Percentiles rank a stretch among this genome's conserved stretches.
phyloP scores from a whole-genome alignment of 2,329 filamentous ascomycete genomes.

The Trichoderma sp. region DNA sequence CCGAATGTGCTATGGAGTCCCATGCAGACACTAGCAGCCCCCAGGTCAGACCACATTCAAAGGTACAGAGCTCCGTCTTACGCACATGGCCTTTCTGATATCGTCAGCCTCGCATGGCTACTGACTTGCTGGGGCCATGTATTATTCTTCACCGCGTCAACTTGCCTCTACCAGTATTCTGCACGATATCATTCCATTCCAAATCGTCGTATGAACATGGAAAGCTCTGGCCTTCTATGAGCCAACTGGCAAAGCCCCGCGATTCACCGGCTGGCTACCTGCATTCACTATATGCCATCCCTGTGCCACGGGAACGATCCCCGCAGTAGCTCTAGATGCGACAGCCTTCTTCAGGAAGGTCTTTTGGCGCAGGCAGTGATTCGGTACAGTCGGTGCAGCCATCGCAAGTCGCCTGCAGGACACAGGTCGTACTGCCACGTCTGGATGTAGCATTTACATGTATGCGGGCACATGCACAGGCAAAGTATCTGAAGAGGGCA shows the following conservation, averaged over 20 bases:
- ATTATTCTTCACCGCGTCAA: slow-evolving; percentile 2
- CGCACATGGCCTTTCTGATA: slow-evolving; percentile 12
- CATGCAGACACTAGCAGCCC: background rate
- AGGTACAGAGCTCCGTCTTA: slow-evolving; percentile 2
- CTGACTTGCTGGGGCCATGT: slow-evolving; percentile 8
- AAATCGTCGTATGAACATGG: background rate
- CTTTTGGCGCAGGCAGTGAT: slow-evolving; percentile 14
- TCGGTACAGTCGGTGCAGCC: slow-evolving; percentile 20
- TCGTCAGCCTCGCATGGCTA: slow-evolving; percentile 4
- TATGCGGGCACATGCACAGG: background rate
- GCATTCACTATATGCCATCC: slow-evolving; percentile 23
- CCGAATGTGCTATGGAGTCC: background rate
- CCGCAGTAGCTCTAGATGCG: slow-evolving; percentile 22
- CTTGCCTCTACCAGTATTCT: background rate
- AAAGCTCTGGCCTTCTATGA: background rate
- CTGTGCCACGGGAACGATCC: slow-evolving; percentile 26
- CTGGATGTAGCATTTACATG: background rate
- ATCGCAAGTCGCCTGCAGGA: slow-evolving; percentile 18
- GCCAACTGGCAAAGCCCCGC: slow-evolving; percentile 11
- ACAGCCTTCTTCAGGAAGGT: slow-evolving; percentile 26
- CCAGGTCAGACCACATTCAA: slow-evolving; percentile 1
- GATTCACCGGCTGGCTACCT: background rate
- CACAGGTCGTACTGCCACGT: background rate
- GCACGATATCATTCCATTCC: background rate
- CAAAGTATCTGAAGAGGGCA: background rate